Base-by-base conservation (phyloP, 2,329 filamentous ascomycete species). In the Aureobasidium sp. region DNA sequence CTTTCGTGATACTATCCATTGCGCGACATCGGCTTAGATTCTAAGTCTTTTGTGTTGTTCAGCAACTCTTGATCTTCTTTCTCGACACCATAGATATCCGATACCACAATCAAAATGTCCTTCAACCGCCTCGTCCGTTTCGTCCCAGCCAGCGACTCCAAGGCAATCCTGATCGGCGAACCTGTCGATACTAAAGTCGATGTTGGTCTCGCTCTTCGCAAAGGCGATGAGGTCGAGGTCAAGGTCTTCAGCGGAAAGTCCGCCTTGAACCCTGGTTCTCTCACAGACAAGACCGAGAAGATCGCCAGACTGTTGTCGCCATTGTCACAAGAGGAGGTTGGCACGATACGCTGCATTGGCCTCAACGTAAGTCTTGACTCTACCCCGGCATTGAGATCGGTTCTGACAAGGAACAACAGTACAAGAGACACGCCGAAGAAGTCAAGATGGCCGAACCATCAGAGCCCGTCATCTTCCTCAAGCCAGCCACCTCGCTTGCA, bases 331-430 rank as follows among this genome's bases (percentile, higher is more conserved):
- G 68, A 69, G 24, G 81, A 84, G 66, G 78, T 82, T 55, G 82
- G 82, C 27, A 81, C 82, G 0, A 83, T 86, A 57, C 77, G 82
- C 50, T 84, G 83, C 67, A 82, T 86, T 64, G 83, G 83, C 0
- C 67, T 86, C 64, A 85, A 86, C 64, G 78, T 79, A 68, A 65
- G 73, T 68, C 13, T 27, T 26, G 12, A 29, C 10, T 36, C 50
- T 24, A 48, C 17, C n/a, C 20, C 8, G 20, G 27, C 20, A 20
- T 5, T 27, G 5, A n/a, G 8, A 24, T 4, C 34, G 32, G 9
- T 36, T 15, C 41, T 55, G 27, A 47, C 41, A 24, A 9, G 27
- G 26, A 52, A 15, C 4, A 5, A 63, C 39, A 79, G 78, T 82
- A 82, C 69, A 74, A 72, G 52, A 76, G 77, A 24, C 80, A 79